Conservation (phyloP, 148 eudicot species). For the Rhododendron simsii region DNA sequence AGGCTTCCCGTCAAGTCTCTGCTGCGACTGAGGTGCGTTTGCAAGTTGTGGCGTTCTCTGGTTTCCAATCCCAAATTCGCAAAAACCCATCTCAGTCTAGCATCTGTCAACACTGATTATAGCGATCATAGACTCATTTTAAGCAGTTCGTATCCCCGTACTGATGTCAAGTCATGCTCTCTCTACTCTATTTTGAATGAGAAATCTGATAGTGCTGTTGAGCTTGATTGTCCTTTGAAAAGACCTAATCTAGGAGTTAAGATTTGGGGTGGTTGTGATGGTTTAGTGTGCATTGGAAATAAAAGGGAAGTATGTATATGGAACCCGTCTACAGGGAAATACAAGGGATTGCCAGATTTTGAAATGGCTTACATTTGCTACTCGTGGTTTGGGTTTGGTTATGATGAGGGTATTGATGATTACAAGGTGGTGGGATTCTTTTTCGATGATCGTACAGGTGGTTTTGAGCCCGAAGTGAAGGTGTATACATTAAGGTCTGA, state of each 20-base stretch:
- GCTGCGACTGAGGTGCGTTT: not conserved
- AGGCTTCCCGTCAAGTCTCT: not conserved
- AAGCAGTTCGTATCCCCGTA: not conserved
- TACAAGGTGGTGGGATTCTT: conserved; percentile 24
- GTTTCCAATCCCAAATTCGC: not conserved
- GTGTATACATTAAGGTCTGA: conserved; percentile 22
- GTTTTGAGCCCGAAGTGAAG: conserved; percentile 11
- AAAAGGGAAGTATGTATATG: not conserved
- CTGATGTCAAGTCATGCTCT: not conserved
- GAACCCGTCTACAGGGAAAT: not conserved
- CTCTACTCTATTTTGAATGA: not conserved
- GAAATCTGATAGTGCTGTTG: not conserved
- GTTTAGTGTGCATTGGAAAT: not conserved
- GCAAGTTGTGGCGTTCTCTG: not conserved
- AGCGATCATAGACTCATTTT: not conserved
- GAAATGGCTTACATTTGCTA: not conserved
- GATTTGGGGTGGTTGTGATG: not conserved
- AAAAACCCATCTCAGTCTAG: not conserved
- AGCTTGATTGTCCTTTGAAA: not conserved
- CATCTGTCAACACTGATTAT: not conserved
- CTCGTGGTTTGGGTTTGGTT: conserved; percentile 28
- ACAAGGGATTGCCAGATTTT: conserved; percentile 6
- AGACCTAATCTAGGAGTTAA: not conserved
- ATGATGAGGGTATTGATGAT: conserved; percentile 27
- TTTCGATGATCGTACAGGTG: not conserved